These are phyloP conservation scores for Aspergillus heteromorphus DNA, from an alignment of 495 filamentous ascomycete species.

Conservation along the genomic window DNA sequence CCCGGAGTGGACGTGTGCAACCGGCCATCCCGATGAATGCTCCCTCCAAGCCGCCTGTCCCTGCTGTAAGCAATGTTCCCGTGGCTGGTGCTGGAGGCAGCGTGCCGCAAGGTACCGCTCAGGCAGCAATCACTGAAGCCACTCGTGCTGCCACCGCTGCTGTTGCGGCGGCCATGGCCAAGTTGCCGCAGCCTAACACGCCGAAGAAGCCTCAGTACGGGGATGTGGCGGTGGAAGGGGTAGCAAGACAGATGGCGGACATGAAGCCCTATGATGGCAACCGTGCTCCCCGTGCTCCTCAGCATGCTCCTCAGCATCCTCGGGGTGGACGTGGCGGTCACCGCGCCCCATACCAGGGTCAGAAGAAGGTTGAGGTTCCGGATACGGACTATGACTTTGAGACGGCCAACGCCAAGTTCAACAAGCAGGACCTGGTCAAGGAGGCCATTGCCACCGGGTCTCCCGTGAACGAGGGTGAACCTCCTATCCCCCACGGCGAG, in stretches of 20 bases:
- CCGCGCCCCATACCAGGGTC: conserved; percentile 47
- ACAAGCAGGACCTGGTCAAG: conserved; percentile 91
- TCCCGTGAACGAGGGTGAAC: conserved; percentile 52
- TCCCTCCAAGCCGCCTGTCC: conserved; percentile 37
- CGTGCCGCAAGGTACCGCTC: conserved; percentile 29
- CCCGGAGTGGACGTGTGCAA: conserved; percentile 66
- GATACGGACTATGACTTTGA: conserved; percentile 90
- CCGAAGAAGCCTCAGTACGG: conserved; percentile 40
- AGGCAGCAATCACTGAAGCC: conserved; percentile 56
- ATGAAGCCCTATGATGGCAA: conserved; percentile 65
- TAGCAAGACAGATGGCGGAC: conserved; percentile 80
- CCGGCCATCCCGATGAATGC: conserved; percentile 58
- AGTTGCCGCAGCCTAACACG: conserved; percentile 51
- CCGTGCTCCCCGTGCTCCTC: conserved; percentile 44
- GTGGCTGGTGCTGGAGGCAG: conserved; percentile 27
- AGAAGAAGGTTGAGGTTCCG: conserved; percentile 78
- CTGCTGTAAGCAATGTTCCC: conserved; percentile 31
- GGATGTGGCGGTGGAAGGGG: conserved; percentile 60
- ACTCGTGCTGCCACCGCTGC: conserved; percentile 79
- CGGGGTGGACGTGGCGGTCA: conserved; percentile 53
- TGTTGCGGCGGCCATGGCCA: conserved; percentile 86
- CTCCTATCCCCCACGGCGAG: conserved; percentile 27
- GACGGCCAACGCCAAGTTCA: conserved; percentile 91
- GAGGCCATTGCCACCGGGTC: conserved; percentile 78
- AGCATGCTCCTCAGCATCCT: conserved; percentile 38